Evolutionary conservation across 2,329 filamentous ascomycete genomes (phyloP).

Genomic region (Metarhizium brunneum): DNA sequence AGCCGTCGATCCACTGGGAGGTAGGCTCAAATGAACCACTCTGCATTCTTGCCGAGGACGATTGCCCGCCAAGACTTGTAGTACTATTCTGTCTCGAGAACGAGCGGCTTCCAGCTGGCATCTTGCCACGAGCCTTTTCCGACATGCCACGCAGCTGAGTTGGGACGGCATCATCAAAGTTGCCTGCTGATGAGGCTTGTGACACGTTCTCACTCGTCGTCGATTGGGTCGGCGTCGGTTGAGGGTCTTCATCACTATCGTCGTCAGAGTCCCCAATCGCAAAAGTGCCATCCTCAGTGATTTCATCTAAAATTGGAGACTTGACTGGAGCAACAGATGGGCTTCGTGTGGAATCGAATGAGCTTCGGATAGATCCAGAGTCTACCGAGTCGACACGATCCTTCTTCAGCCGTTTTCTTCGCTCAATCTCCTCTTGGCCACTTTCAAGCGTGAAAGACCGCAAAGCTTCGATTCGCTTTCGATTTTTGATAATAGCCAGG

Average conservation of each 20-base stretch:
- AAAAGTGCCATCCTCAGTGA: conserved; percentile 64
- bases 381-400: conserved; percentile 41
- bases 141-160: conserved; percentile 86
- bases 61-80: conserved; percentile 64
- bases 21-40: conserved; percentile 64
- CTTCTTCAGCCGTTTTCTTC: conserved; percentile 62
- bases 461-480: conserved; percentile 75
- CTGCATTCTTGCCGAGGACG: conserved; percentile 45
- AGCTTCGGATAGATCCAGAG: conserved; percentile 44
- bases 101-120: conserved; percentile 71
- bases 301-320: conserved; percentile 20
- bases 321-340: conserved; percentile 30
- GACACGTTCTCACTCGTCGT: conserved; percentile 55
- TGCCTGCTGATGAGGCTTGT: conserved; percentile 58
- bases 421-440: conserved; percentile 83
- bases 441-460: conserved; percentile 85
- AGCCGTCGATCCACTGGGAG: conserved; percentile 79
- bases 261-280: conserved; percentile 83
- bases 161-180: conserved; percentile 69
- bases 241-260: conserved; percentile 40
- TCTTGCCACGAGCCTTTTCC: conserved; percentile 92
- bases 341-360: conserved; percentile 58
- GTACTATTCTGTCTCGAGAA: conserved; percentile 90
- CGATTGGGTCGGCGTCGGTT: conserved; percentile 50
- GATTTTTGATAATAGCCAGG: conserved; percentile 68